Evolutionary conservation across 148 eudicot genomes (phyloP).

Genomic region (Chenopodium quinoa): DNA sequence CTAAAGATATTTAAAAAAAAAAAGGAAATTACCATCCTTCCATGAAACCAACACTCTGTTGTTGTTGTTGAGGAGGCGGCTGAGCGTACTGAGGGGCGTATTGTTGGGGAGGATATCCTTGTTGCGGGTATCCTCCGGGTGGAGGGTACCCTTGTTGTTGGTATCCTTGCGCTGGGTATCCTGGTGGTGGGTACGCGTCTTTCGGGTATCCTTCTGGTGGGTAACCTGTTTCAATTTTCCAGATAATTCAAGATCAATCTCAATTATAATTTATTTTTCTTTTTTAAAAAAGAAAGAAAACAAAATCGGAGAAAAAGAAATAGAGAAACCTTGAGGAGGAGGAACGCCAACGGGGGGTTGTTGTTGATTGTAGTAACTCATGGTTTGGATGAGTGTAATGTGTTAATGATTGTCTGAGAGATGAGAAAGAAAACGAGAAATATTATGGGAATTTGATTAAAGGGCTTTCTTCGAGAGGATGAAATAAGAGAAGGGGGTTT

Average conservation of each 20-base stretch:
- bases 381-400: neutral
- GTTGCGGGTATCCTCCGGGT: constrained; percentile 18
- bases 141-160: constrained; percentile 41
- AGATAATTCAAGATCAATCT: neutral
- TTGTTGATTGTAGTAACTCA: constrained; percentile 18
- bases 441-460: too few species aligned
- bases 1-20: constrained; percentile 1
- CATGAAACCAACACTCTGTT: constrained; percentile 38
- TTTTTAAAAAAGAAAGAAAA: neutral
- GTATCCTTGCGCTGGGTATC: constrained; percentile 52
- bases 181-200: constrained; percentile 69
- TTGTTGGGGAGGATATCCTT: constrained; percentile 18
- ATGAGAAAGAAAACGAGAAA: neutral
- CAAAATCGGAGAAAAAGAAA: too few species aligned
- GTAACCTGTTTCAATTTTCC: constrained; percentile 33
- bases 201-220: constrained; percentile 63
- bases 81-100: constrained; percentile 29
- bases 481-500: too few species aligned
- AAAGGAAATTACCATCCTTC: constrained; percentile 58
- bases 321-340: constrained; percentile 3
- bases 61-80: constrained; percentile 55
- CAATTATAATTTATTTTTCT: neutral
- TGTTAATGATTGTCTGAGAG: neutral
- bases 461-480: too few species aligned
- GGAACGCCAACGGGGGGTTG: constrained; percentile 16